Percentiles rank a stretch among this genome's conserved stretches.
These are phyloP conservation scores for Pachyrhizus erosus DNA, from an alignment of 306 rosid species.

Conservation along the genomic window DNA sequence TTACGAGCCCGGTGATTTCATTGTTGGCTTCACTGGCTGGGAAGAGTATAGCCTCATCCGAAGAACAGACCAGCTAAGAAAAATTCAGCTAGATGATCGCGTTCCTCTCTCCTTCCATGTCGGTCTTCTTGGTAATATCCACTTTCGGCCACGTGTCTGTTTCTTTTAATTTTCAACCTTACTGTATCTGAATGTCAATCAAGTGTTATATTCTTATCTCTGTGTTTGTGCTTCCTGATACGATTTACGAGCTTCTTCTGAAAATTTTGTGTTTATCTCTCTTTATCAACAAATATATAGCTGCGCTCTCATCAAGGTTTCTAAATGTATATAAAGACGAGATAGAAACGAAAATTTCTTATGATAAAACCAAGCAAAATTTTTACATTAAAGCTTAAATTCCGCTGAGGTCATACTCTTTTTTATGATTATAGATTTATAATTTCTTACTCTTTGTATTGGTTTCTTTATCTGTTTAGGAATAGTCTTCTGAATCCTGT, in stretches of 20 bases:
- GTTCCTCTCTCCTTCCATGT: conserved; percentile 64
- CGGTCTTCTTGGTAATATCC: conserved; percentile 54
- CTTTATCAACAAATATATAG: too few relatives aligned
- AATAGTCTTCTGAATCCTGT: background rate
- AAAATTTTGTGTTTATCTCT: too few relatives aligned
- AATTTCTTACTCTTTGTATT: too few relatives aligned
- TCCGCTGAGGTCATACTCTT: too few relatives aligned
- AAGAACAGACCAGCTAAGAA: conserved; percentile 42
- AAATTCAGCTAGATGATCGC: conserved; percentile 48
- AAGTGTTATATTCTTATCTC: background rate
- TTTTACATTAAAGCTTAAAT: too few relatives aligned
- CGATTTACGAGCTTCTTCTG: background rate
- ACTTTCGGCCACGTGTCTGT: background rate
- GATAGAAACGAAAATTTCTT: too few relatives aligned
- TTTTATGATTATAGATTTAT: too few relatives aligned
- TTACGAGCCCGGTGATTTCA: conserved; percentile 57
- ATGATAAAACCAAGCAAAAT: too few relatives aligned
- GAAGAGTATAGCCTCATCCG: conserved; percentile 57
- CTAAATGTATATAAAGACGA: too few relatives aligned
- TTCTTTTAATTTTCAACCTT: background rate
- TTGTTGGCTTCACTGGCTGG: conserved; percentile 61
- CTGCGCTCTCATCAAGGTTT: too few relatives aligned
- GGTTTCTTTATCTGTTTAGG: background rate
- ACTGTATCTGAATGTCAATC: background rate
- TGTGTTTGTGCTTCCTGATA: background rate